Evolutionary conservation across 2,329 filamentous ascomycete species (phyloP).

Genomic region (Diplocarpon rosae): DNA sequence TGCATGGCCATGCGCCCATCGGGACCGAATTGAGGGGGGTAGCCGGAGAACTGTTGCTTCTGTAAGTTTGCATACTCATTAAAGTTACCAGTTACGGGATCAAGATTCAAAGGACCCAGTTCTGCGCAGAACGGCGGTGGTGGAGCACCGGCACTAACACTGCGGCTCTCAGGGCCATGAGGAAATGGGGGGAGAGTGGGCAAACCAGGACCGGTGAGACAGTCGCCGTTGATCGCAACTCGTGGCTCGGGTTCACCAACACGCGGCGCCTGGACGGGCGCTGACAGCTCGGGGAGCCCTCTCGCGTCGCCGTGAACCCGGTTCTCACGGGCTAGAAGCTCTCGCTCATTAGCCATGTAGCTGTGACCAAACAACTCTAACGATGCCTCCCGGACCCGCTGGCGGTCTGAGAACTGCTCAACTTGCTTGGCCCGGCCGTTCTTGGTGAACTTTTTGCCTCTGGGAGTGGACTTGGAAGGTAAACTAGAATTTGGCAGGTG

Average conservation of each 20-base stretch:
- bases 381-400: slow-evolving; percentile 17
- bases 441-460: slow-evolving; percentile 11
- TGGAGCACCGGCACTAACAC: background rate
- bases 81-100: slow-evolving; percentile 5
- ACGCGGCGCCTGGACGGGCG: background rate
- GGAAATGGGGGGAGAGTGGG: slow-evolving; percentile 19
- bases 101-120: background rate
- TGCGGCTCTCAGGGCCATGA: slow-evolving; percentile 21
- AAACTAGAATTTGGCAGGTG: slow-evolving; percentile 5
- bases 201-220: slow-evolving; percentile 3
- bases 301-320: slow-evolving; percentile 13
- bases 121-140: background rate
- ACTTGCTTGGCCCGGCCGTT: slow-evolving; percentile 7
- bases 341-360: slow-evolving; percentile 14
- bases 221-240: slow-evolving; percentile 19
- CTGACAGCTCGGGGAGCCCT: background rate
- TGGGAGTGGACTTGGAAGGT: slow-evolving; percentile 1
- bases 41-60: slow-evolving; percentile 51
- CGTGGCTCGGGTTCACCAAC: background rate
- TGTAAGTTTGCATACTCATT: slow-evolving; percentile 59
- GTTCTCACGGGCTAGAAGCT: slow-evolving; percentile 10
- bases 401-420: slow-evolving; percentile 23
- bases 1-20: slow-evolving; percentile 35
- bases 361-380: slow-evolving; percentile 21
- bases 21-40: slow-evolving; percentile 28